phyloP scores from a whole-genome alignment of 1,284 basidiomycete species.

The Hemileia vastatrix region DNA sequence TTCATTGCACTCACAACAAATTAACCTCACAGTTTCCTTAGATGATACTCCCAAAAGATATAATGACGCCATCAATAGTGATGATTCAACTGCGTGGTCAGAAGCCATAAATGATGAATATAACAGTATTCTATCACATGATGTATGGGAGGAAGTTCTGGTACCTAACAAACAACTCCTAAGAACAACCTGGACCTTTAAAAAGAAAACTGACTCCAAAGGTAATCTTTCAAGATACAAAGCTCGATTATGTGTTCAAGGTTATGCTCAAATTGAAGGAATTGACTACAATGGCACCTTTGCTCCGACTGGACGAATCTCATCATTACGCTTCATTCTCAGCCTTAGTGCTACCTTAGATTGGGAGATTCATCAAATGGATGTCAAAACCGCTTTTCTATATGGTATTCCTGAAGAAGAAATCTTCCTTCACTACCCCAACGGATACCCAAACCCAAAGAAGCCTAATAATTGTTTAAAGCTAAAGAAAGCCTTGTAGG shows the following conservation, averaged over 20 bases:
- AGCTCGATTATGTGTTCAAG: neutral
- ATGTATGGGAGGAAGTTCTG: neutral
- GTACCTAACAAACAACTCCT: neutral
- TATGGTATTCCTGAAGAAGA: neutral
- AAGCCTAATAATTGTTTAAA: neutral
- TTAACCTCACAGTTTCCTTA: too few species aligned
- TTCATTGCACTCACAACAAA: too few species aligned
- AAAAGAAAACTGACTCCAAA: neutral
- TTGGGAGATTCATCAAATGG: conserved; percentile 1
- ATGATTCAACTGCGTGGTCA: too few species aligned
- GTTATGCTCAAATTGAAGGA: neutral
- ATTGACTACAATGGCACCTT: conserved; percentile 1
- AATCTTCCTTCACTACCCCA: neutral
- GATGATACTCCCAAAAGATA: too few species aligned
- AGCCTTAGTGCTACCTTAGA: neutral
- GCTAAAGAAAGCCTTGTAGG: conserved; percentile 2
- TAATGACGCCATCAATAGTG: too few species aligned
- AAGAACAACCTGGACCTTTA: neutral
- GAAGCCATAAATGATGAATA: neutral
- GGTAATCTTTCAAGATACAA: neutral
- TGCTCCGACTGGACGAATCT: conserved; percentile 1
- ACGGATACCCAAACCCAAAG: neutral
- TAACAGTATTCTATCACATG: neutral
- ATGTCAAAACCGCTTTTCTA: neutral
- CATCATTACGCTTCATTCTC: neutral